Conservation (phyloP, 768 basidiomycete genomes). For the Tulasnella sp. region DNA sequence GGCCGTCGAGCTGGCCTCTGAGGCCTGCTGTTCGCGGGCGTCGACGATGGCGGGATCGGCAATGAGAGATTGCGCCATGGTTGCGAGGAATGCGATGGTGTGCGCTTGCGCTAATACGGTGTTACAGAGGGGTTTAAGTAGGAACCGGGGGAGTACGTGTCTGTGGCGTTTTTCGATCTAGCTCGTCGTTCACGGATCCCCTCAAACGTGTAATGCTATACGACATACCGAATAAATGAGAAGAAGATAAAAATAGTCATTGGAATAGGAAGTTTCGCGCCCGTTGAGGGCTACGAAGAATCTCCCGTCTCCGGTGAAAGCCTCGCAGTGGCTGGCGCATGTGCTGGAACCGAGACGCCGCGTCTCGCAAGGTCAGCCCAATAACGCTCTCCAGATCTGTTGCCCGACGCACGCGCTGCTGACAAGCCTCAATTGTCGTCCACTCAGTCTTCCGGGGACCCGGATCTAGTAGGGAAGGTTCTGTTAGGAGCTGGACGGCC, state of each 20-base stretch:
- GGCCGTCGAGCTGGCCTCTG: slow-evolving; percentile 7
- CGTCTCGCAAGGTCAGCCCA: background rate
- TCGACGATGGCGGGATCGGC: slow-evolving; percentile 15
- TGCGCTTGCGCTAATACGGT: background rate
- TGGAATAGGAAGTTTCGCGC: background rate
- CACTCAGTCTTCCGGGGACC: background rate
- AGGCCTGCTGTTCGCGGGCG: slow-evolving; percentile 13
- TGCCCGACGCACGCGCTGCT: background rate
- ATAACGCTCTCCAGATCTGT: background rate
- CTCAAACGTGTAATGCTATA: background rate
- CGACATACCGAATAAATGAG: background rate
- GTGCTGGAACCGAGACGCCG: background rate
- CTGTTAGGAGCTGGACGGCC: too few species aligned
- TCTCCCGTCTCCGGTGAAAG: background rate
- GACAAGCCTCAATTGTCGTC: background rate
- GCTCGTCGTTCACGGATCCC: background rate
- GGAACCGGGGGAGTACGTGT: background rate
- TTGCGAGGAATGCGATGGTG: background rate
- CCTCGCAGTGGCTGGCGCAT: background rate
- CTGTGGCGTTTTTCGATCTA: background rate
- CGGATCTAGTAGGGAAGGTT: too few species aligned
- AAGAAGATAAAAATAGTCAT: background rate
- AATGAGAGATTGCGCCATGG: background rate
- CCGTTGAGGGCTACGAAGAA: background rate
- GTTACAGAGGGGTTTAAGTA: background rate